Evolutionary conservation across 805 yeast species (phyloP).

Genomic region (Lipomyces chichibuensis): DNA sequence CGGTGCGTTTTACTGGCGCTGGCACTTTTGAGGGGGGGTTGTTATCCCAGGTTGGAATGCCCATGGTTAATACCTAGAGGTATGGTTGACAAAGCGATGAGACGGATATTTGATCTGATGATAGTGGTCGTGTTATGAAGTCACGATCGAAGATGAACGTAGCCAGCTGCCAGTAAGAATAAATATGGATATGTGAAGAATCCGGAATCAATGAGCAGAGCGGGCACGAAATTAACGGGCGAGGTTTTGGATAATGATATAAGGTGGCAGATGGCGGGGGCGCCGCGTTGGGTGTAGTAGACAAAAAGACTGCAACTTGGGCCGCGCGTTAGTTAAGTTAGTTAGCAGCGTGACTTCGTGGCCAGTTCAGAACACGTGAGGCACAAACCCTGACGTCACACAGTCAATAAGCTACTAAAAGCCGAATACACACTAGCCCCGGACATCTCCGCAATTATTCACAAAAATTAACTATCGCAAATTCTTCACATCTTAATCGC

Average conservation of each 20-base stretch:
- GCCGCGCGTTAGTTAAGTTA: neutral
- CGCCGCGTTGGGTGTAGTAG: neutral
- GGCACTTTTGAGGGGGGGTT: conserved; percentile 12
- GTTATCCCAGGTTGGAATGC: conserved; percentile 25
- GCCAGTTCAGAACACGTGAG: neutral
- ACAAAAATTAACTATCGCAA: too few relatives aligned
- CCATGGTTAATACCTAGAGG: conserved; percentile 9
- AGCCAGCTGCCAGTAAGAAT: neutral
- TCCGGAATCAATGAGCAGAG: neutral
- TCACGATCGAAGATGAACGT: neutral
- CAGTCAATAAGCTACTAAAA: too few relatives aligned
- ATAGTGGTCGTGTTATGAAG: neutral
- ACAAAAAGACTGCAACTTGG: neutral
- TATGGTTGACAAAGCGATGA: neutral
- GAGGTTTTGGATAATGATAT: neutral
- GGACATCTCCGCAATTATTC: neutral
- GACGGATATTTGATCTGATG: neutral
- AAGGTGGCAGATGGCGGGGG: too few relatives aligned
- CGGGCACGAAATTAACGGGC: neutral
- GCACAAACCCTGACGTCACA: neutral
- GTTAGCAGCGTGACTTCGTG: neutral
- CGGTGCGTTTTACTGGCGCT: neutral
- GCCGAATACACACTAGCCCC: neutral
- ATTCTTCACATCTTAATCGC: too few relatives aligned
- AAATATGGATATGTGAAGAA: neutral